Percentiles rank a stretch among this genome's conserved stretches.
Evolutionary conservation across 345 rosid species (phyloP).

Genomic region (Rhodamnia rubescens): DNA sequence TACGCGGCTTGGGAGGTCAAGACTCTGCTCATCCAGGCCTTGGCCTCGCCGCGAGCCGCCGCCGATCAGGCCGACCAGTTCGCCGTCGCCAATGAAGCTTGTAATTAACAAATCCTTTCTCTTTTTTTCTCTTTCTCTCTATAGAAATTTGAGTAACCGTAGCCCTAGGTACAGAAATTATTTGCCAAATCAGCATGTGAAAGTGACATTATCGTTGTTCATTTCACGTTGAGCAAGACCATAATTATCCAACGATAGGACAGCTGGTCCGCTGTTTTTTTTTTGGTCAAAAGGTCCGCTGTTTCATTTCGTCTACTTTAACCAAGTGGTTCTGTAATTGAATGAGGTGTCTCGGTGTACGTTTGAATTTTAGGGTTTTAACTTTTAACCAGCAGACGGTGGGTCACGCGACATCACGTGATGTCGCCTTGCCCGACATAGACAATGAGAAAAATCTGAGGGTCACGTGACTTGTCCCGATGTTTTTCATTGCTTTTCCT

Average conservation of each 20-base stretch:
- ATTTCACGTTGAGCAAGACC: too few species aligned
- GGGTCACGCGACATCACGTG: background rate
- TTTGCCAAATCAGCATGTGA: background rate
- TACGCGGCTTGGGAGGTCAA: slow-evolving; percentile 81
- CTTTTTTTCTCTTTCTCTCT: background rate
- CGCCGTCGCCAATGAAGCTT: slow-evolving; percentile 55
- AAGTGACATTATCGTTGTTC: too few species aligned
- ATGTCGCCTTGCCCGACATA: background rate
- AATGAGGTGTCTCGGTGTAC: background rate
- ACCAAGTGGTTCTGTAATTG: background rate
- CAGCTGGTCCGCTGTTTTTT: too few species aligned
- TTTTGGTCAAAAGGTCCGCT: too few species aligned
- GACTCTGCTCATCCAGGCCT: slow-evolving; percentile 52
- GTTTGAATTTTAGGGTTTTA: background rate
- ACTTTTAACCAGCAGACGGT: background rate
- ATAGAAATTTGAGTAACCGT: background rate
- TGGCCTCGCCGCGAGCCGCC: slow-evolving; percentile 61
- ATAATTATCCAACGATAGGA: too few species aligned
- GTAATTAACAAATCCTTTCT: slow-evolving; percentile 10
- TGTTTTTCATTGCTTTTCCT: background rate
- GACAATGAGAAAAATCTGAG: background rate
- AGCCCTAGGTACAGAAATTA: background rate
- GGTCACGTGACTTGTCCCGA: background rate
- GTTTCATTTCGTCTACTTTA: too few species aligned
- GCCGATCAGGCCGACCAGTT: slow-evolving; percentile 38